Evolutionary conservation across 352 stramenopile species (phyloP).

Genomic region (Phytophthora foliorum): DNA sequence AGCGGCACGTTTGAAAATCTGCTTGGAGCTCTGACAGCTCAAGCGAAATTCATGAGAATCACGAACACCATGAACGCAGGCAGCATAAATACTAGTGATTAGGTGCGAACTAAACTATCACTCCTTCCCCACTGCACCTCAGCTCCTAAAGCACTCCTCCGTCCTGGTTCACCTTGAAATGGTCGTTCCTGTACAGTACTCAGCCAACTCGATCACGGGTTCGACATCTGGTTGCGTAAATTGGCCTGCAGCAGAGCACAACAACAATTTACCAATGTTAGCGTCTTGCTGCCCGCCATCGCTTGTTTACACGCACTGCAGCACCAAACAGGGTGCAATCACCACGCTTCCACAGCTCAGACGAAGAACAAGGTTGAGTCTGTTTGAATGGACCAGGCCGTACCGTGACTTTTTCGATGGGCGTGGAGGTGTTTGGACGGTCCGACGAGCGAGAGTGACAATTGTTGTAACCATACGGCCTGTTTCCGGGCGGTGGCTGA

Average conservation of each 20-base stretch:
- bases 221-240: slow-evolving; percentile 42
- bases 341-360: slow-evolving; percentile 3
- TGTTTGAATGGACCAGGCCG: slow-evolving; percentile 3
- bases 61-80: background rate
- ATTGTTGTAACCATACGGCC: slow-evolving; percentile 29
- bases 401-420: slow-evolving; percentile 41
- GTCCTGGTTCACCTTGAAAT: slow-evolving; percentile 5
- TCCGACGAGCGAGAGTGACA: slow-evolving; percentile 31
- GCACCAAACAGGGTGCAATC: slow-evolving; percentile 1
- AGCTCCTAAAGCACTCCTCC: slow-evolving; percentile 1
- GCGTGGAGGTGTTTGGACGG: slow-evolving; percentile 29
- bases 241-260: slow-evolving; percentile 32
- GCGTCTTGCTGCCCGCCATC: background rate
- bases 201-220: slow-evolving; percentile 25
- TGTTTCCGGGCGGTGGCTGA: slow-evolving; percentile 21
- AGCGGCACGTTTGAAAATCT: too few species aligned
- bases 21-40: background rate
- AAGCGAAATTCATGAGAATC: background rate
- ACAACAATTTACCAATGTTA: slow-evolving; percentile 1
- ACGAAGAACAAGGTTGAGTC: background rate
- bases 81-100: slow-evolving; percentile 28
- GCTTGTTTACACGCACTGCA: slow-evolving; percentile 6
- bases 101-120: slow-evolving; percentile 18
- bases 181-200: slow-evolving; percentile 5
- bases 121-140: slow-evolving; percentile 13